These are phyloP conservation scores for Buddleja alternifolia DNA, from an alignment of 257 asterid genomes.

Conservation along the genomic window DNA sequence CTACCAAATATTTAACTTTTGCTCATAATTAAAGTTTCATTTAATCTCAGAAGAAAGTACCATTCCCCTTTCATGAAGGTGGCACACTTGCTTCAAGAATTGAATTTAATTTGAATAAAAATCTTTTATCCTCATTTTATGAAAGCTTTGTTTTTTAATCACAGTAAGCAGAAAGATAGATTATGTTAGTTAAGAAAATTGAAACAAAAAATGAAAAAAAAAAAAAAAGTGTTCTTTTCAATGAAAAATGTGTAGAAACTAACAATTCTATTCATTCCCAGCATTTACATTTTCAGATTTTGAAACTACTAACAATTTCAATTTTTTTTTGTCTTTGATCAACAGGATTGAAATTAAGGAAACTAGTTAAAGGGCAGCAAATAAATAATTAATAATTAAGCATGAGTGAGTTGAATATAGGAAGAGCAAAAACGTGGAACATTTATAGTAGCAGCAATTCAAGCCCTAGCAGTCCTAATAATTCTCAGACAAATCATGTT, in stretches of 20 bases:
- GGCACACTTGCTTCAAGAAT: too few species aligned
- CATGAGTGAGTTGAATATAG: constrained; percentile 55
- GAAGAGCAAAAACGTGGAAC: constrained; percentile 63
- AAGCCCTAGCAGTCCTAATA: constrained; percentile 50
- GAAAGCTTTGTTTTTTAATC: neutral
- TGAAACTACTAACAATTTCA: neutral
- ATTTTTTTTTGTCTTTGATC: neutral
- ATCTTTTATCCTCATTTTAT: neutral
- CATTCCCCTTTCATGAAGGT: too few species aligned
- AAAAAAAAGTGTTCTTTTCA: neutral
- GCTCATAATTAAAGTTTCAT: neutral
- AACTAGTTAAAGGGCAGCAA: too few species aligned
- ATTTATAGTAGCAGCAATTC: constrained; percentile 38
- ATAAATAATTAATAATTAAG: too few species aligned
- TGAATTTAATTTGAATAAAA: neutral
- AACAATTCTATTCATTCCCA: too few species aligned
- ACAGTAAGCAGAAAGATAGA: neutral
- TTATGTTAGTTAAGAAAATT: neutral
- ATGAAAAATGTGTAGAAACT: neutral
- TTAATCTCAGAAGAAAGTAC: too few species aligned
- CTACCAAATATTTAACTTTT: neutral
- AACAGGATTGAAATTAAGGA: constrained; percentile 8
- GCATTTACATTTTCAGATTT: neutral
- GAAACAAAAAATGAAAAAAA: too few species aligned
- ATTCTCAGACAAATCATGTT: constrained; percentile 51